These are phyloP conservation scores for Polyrhizophydium stewartii DNA, from an alignment of 371 early-diverging fungal species.

Conservation along the genomic window DNA sequence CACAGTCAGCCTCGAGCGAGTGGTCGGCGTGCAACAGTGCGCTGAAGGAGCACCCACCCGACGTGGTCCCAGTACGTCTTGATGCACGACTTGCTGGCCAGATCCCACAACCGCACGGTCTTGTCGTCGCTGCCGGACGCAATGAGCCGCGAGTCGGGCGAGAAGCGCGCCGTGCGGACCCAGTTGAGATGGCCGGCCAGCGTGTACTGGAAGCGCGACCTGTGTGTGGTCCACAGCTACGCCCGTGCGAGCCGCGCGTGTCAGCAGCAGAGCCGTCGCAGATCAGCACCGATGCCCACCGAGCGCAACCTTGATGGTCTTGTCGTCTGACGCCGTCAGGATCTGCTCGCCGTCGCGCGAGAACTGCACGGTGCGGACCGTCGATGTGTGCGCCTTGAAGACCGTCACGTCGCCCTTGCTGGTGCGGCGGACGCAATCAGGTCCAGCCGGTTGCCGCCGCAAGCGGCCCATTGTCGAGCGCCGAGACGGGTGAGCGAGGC, in stretches of 20 bases:
- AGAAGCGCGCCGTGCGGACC: constrained; percentile 47
- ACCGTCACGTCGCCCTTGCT: constrained; percentile 54
- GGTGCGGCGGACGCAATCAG: not conserved
- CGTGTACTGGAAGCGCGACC: constrained; percentile 45
- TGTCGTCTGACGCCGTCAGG: constrained; percentile 49
- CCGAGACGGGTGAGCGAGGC: not conserved
- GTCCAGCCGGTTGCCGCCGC: not conserved
- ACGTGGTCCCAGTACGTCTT: constrained; percentile 49
- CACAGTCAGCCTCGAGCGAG: not conserved
- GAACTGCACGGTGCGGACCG: constrained; percentile 51
- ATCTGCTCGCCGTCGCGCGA: constrained; percentile 38
- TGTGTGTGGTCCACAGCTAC: constrained; percentile 44
- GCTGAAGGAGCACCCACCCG: constrained; percentile 19
- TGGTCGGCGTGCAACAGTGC: not conserved
- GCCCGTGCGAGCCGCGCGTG: not conserved
- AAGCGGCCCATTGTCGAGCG: not conserved
- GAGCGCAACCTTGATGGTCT: constrained; percentile 38
- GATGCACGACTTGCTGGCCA: constrained; percentile 34
- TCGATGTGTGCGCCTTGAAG: constrained; percentile 49
- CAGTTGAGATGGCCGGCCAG: constrained; percentile 51
- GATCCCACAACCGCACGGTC: constrained; percentile 51
- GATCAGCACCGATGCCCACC: not conserved
- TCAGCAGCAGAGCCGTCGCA: constrained; percentile 1
- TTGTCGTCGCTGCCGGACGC: constrained; percentile 51
- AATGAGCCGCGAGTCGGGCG: constrained; percentile 39